Evolutionary conservation across 2,329 filamentous ascomycete genomes (phyloP).

Genomic region (Coniochaeta ligniaria): DNA sequence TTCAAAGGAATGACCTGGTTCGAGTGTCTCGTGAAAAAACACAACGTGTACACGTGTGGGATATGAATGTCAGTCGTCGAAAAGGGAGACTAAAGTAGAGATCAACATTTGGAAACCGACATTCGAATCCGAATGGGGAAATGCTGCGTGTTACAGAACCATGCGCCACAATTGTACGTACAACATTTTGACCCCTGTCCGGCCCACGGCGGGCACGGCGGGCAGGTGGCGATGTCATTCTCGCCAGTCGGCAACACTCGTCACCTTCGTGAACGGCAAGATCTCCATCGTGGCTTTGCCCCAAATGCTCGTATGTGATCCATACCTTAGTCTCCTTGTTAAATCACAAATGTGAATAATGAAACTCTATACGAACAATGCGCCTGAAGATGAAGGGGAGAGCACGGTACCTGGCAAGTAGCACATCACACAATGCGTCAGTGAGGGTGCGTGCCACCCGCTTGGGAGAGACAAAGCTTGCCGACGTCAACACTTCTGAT

Average conservation of each 20-base stretch:
- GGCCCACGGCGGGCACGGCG: neutral
- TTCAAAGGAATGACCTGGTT: neutral
- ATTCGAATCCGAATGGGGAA: neutral
- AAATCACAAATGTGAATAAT: neutral
- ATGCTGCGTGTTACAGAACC: neutral
- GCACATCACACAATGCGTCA: too few relatives aligned
- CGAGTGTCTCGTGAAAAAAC: neutral
- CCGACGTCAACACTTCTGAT: too few relatives aligned
- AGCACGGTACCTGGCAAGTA: neutral
- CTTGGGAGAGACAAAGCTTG: too few relatives aligned
- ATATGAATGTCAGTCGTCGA: neutral
- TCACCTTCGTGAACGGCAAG: neutral
- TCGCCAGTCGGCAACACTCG: neutral
- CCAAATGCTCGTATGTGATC: neutral
- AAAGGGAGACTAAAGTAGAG: neutral
- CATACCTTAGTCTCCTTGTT: neutral
- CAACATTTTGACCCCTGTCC: neutral
- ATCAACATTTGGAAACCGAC: neutral
- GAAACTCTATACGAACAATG: neutral
- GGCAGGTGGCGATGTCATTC: neutral
- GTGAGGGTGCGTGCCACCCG: too few relatives aligned
- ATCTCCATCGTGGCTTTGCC: neutral
- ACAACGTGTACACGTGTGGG: neutral
- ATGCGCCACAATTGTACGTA: neutral
- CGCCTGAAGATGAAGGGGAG: neutral